These are phyloP conservation scores for Ramalina intermedia DNA, from an alignment of 495 filamentous ascomycete genomes.

Conservation along the genomic window DNA sequence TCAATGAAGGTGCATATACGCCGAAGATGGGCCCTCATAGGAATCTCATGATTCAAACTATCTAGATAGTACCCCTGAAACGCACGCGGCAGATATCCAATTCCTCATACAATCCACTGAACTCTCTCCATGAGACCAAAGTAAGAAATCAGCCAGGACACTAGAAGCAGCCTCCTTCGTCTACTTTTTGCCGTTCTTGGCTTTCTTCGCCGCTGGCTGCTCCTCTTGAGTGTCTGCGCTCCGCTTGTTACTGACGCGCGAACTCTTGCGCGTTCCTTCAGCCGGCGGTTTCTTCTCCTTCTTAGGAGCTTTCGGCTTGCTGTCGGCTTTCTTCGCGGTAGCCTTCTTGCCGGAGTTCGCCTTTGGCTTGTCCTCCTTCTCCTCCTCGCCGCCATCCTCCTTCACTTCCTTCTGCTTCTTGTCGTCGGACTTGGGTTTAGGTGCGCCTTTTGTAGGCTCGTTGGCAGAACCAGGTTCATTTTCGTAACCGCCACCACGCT, in stretches of 20 bases:
- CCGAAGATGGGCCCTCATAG: too few relatives aligned
- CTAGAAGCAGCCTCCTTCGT: too few relatives aligned
- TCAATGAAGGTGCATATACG: too few relatives aligned
- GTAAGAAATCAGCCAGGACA: too few relatives aligned
- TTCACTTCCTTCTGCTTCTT: constrained; percentile 16
- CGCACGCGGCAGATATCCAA: too few relatives aligned
- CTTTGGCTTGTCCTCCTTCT: constrained; percentile 15
- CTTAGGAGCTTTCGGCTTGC: constrained; percentile 15
- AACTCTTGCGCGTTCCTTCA: constrained; percentile 16
- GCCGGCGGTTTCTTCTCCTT: constrained; percentile 16
- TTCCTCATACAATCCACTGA: too few relatives aligned
- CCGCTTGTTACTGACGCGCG: constrained; percentile 16
- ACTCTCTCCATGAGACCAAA: too few relatives aligned
- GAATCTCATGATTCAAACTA: too few relatives aligned
- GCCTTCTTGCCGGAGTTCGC: constrained; percentile 20
- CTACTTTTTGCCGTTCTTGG: constrained; percentile 16
- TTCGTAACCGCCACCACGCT: constrained; percentile 35
- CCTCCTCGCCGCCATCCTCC: constrained; percentile 2
- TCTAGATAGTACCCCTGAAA: too few relatives aligned
- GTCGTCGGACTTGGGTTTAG: constrained; percentile 24
- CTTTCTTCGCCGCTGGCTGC: constrained; percentile 33
- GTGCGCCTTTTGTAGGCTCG: constrained; percentile 32
- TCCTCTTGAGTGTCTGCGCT: constrained; percentile 12
- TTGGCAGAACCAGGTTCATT: constrained; percentile 38
- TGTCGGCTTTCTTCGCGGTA: constrained; percentile 15